Conservation (phyloP, 2,329 filamentous ascomycete genomes). For the Metarhizium humberi region DNA sequence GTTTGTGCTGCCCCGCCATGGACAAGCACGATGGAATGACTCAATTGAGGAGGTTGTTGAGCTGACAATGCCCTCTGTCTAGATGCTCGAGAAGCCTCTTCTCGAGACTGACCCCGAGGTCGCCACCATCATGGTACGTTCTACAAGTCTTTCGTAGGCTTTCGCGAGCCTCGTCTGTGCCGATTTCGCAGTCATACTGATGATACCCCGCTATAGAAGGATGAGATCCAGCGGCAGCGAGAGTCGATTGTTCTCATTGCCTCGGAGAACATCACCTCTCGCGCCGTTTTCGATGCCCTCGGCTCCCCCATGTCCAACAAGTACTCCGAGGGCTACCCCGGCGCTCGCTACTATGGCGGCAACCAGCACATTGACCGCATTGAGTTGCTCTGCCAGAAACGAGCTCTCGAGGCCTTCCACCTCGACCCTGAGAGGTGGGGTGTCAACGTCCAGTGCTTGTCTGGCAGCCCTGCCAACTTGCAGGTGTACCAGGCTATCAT, state of each 20-base stretch:
- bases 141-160: neutral
- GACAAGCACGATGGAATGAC: constrained; percentile 10
- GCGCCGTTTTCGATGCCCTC: constrained; percentile 94
- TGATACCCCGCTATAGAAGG: constrained; percentile 49
- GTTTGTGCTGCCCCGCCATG: constrained; percentile 24
- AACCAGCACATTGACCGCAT: constrained; percentile 98
- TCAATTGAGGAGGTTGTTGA: neutral
- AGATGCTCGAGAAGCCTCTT: constrained; percentile 96
- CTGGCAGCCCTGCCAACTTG: constrained; percentile 89
- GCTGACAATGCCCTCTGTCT: constrained; percentile 10
- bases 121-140: constrained; percentile 84
- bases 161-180: neutral
- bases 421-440: constrained; percentile 86
- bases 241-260: constrained; percentile 98
- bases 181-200: constrained; percentile 5
- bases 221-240: constrained; percentile 91
- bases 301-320: constrained; percentile 97
- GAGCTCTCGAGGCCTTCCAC: constrained; percentile 86
- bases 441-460: constrained; percentile 94
- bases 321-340: constrained; percentile 98
- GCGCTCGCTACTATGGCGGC: constrained; percentile 96
- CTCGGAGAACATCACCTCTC: constrained; percentile 98
- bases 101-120: constrained; percentile 89
- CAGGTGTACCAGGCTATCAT: constrained; percentile 98
- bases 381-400: constrained; percentile 88